These are phyloP conservation scores for Betula pendula DNA, from an alignment of 306 rosid genomes.

Conservation along the genomic window DNA sequence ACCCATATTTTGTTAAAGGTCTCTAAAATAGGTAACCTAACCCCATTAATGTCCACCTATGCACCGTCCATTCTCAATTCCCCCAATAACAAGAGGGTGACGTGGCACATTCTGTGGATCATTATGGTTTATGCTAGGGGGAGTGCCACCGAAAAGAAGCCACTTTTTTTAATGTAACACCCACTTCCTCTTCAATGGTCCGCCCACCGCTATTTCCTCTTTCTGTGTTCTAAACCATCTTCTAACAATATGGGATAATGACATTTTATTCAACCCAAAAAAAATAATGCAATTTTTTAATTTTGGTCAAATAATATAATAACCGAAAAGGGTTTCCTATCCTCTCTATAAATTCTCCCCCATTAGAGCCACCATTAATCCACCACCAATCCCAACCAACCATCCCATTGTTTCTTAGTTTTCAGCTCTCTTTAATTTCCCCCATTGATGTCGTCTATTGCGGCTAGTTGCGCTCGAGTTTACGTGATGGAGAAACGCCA, in stretches of 20 bases:
- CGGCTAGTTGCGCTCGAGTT: conserved; percentile 40
- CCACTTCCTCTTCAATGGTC: conserved; percentile 18
- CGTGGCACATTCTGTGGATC: not conserved
- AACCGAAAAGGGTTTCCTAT: no score
- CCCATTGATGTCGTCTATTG: conserved; percentile 40
- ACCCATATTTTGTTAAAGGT: not conserved
- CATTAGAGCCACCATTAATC: not conserved
- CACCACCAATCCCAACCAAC: no score
- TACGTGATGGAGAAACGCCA: conserved; percentile 41
- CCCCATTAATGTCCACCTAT: conserved; percentile 24
- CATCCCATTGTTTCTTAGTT: no score
- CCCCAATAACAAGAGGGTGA: not conserved
- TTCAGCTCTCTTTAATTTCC: not conserved
- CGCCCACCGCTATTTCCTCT: conserved; percentile 24
- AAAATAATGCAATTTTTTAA: no score
- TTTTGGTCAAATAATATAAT: conserved; percentile 1
- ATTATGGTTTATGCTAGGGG: conserved; percentile 2
- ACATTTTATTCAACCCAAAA: no score
- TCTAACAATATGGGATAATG: conserved; percentile 14
- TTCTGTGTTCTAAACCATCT: conserved; percentile 13
- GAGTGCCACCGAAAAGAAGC: not conserved
- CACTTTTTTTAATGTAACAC: not conserved
- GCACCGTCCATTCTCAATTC: conserved; percentile 6
- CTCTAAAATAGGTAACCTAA: not conserved
- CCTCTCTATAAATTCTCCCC: conserved; percentile 25